These are phyloP conservation scores for Corylus heterophylla DNA, from an alignment of 306 rosid genomes.

Conservation along the genomic window DNA sequence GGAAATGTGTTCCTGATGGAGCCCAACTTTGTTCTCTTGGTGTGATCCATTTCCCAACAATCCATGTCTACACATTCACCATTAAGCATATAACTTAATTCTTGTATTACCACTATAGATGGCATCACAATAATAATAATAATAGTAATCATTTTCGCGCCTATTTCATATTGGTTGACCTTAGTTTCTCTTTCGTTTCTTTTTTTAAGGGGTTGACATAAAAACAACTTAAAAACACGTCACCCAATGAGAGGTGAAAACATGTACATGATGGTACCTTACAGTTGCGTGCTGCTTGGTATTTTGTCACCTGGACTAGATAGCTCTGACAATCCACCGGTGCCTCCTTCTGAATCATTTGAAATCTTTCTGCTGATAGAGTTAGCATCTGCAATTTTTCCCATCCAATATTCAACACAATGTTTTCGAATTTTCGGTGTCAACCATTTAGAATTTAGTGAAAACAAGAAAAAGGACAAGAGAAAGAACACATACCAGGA, in stretches of 20 bases:
- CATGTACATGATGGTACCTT: constrained; percentile 48
- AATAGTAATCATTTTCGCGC: too few relatives aligned
- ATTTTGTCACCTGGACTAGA: constrained; percentile 89
- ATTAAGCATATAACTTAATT: not conserved
- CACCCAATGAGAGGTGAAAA: too few relatives aligned
- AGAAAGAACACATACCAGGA: constrained; percentile 56
- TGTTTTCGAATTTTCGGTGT: not conserved
- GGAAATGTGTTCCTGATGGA: constrained; percentile 86
- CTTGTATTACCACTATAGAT: too few relatives aligned
- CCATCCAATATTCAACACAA: constrained; percentile 1
- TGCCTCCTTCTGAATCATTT: constrained; percentile 78
- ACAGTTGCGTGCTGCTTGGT: constrained; percentile 86
- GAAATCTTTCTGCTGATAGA: constrained; percentile 81
- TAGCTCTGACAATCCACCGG: constrained; percentile 75
- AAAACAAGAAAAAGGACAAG: not conserved
- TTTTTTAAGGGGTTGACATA: too few relatives aligned
- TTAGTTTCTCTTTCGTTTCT: too few relatives aligned
- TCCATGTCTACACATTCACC: constrained; percentile 64
- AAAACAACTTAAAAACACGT: too few relatives aligned
- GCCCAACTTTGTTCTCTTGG: constrained; percentile 92
- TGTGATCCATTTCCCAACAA: constrained; percentile 96
- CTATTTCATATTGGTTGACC: too few relatives aligned
- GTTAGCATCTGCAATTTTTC: constrained; percentile 75
- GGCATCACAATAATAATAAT: too few relatives aligned
- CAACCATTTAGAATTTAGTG: not conserved